These are phyloP conservation scores for Plasmodium berghei DNA, from an alignment of 169 alveolate species.

Conservation along the genomic window DNA sequence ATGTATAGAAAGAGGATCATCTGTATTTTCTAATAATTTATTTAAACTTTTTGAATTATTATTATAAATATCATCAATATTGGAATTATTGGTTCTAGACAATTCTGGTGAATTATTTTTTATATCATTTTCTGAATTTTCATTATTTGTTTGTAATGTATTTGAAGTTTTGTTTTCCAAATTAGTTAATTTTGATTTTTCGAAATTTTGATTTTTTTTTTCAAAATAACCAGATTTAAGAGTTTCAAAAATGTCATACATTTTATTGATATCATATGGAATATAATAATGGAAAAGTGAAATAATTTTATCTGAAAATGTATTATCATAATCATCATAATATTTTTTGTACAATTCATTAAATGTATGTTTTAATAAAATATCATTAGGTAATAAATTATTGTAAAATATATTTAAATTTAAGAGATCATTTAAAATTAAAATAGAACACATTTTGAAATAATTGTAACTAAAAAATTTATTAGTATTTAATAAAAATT, in stretches of 20 bases:
- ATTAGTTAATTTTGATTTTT: neutral
- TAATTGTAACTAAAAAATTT: slow-evolving; percentile 27
- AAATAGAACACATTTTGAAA: slow-evolving; percentile 61
- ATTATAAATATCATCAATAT: too few species aligned
- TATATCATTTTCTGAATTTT: neutral
- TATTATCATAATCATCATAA: slow-evolving; percentile 27
- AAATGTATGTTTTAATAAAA: slow-evolving; percentile 9
- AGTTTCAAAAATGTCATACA: slow-evolving; percentile 10
- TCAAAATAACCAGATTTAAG: neutral
- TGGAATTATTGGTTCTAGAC: neutral
- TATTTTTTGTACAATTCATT: slow-evolving; percentile 29
- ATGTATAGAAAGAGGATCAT: slow-evolving; percentile 7
- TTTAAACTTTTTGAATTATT: neutral
- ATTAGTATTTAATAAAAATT: slow-evolving; percentile 9
- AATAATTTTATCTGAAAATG: neutral
- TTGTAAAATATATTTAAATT: slow-evolving; percentile 31
- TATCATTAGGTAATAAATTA: slow-evolving; percentile 36
- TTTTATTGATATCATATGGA: slow-evolving; percentile 23
- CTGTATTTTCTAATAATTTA: slow-evolving; percentile 16
- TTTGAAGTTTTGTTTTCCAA: neutral
- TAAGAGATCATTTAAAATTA: slow-evolving; percentile 47
- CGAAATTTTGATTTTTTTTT: neutral
- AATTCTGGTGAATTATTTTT: neutral
- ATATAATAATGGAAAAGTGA: slow-evolving; percentile 21
- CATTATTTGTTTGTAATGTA: neutral